These are phyloP conservation scores for Termitomyces sp. DNA, from an alignment of 1,284 basidiomycete species.

Conservation along the genomic window DNA sequence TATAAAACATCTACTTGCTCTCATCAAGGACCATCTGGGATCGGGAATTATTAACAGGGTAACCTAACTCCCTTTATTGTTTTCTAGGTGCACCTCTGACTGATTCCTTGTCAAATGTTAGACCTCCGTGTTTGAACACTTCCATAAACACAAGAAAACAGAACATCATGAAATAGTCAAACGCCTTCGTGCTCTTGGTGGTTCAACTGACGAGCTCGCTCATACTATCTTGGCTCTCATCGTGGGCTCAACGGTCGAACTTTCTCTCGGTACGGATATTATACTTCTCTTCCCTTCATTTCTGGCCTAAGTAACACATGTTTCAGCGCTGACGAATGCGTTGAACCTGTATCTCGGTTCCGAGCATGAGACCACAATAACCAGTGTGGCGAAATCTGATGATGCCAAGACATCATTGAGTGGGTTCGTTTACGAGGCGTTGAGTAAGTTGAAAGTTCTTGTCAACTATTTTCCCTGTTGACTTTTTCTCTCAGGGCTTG, in stretches of 20 bases:
- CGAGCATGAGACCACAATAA: constrained; percentile 36
- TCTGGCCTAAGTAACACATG: background rate
- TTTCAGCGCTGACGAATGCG: constrained; percentile 34
- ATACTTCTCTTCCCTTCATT: background rate
- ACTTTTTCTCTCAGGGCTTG: constrained; percentile 31
- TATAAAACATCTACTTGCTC: constrained; percentile 46
- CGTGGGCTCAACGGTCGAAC: constrained; percentile 61
- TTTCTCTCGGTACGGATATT: constrained; percentile 52
- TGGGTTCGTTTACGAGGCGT: constrained; percentile 59
- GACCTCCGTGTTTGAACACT: constrained; percentile 47
- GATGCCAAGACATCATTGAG: constrained; percentile 38
- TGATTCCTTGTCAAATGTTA: constrained; percentile 17
- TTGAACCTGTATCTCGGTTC: constrained; percentile 59
- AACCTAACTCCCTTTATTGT: background rate
- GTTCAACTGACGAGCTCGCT: constrained; percentile 53
- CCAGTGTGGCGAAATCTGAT: constrained; percentile 31
- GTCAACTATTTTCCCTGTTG: background rate
- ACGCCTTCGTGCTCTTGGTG: constrained; percentile 50
- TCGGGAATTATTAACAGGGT: constrained; percentile 28
- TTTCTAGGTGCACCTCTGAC: background rate
- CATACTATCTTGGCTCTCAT: constrained; percentile 70
- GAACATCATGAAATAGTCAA: constrained; percentile 50
- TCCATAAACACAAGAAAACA: constrained; percentile 43
- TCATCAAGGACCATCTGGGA: constrained; percentile 49
- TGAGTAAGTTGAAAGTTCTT: constrained; percentile 44